Percentiles rank a stretch among this genome's conserved stretches.
Conservation (phyloP, 306 rosid genomes). For the Dryas alaskensis region DNA sequence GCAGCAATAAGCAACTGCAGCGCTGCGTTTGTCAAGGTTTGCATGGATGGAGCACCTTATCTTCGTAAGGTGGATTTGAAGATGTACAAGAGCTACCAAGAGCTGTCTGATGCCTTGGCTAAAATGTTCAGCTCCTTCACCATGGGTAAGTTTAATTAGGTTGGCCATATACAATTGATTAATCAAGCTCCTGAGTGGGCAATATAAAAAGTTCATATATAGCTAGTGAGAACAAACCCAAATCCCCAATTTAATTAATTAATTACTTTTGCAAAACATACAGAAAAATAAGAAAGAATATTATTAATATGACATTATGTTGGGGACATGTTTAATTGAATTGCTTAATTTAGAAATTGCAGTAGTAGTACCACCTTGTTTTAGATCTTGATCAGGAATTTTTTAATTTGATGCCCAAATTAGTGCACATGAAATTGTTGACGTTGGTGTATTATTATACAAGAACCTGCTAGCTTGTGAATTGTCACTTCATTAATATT, state of each 20-base stretch:
- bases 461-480: not conserved
- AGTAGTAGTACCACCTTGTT: not conserved
- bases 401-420: not conserved
- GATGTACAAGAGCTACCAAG: slow-evolving; percentile 87
- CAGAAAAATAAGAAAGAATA: not conserved
- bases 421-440: not conserved
- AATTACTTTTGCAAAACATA: not conserved
- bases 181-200: too few relatives aligned
- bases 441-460: not conserved
- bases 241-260: not conserved
- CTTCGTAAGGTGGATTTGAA: slow-evolving; percentile 96
- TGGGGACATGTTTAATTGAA: not conserved
- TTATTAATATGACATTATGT: not conserved
- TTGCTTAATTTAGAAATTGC: not conserved
- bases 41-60: slow-evolving; percentile 99
- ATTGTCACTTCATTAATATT: not conserved
- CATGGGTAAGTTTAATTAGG: slow-evolving; percentile 43
- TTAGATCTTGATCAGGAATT: slow-evolving; percentile 10
- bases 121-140: slow-evolving; percentile 99
- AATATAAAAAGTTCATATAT: too few relatives aligned
- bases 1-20: slow-evolving; percentile 18
- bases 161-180: not conserved
- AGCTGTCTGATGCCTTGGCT: slow-evolving; percentile 87
- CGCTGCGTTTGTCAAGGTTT: slow-evolving; percentile 77
- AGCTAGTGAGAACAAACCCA: not conserved